phyloP scores from a whole-genome alignment of 768 basidiomycete genomes.

The Tulasnella sp. region DNA sequence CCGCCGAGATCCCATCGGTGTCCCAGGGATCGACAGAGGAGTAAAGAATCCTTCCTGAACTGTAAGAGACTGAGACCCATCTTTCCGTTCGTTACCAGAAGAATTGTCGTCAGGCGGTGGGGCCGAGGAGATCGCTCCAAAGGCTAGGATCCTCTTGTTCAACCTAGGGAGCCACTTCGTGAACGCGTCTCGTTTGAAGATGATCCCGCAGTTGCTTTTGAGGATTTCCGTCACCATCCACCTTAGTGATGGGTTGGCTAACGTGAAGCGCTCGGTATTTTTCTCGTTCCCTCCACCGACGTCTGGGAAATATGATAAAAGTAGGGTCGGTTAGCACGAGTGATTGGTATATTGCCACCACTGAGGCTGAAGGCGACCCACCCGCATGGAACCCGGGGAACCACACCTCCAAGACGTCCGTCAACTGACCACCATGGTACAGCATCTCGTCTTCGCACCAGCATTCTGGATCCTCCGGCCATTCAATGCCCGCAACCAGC shows the following conservation, averaged over 20 bases:
- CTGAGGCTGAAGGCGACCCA: conserved; percentile 35
- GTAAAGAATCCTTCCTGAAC: too few relatives aligned
- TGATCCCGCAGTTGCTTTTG: neutral
- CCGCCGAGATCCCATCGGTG: neutral
- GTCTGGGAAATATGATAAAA: conserved; percentile 13
- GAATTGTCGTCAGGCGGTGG: too few relatives aligned
- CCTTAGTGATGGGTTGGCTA: conserved; percentile 27
- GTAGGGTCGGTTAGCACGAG: too few relatives aligned
- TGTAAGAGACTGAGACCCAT: too few relatives aligned
- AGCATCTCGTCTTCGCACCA: neutral
- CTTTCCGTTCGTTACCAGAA: too few relatives aligned
- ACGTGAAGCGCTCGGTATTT: conserved; percentile 19
- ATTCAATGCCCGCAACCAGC: neutral
- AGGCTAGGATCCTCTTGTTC: neutral
- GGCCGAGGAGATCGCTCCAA: neutral
- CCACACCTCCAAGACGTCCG: conserved; percentile 76
- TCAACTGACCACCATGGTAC: conserved; percentile 32
- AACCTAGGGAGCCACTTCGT: neutral
- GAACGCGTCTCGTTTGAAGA: conserved; percentile 1
- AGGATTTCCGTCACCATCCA: conserved; percentile 31
- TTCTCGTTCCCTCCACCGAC: conserved; percentile 30
- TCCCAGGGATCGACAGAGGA: too few relatives aligned
- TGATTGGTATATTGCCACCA: neutral
- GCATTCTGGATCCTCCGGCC: neutral
- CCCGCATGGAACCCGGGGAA: conserved; percentile 70